Evolutionary conservation across 2,329 filamentous ascomycete species (phyloP), one percentile per base, ranked within the genome.

Genomic region (Penicillium paneum): DNA sequence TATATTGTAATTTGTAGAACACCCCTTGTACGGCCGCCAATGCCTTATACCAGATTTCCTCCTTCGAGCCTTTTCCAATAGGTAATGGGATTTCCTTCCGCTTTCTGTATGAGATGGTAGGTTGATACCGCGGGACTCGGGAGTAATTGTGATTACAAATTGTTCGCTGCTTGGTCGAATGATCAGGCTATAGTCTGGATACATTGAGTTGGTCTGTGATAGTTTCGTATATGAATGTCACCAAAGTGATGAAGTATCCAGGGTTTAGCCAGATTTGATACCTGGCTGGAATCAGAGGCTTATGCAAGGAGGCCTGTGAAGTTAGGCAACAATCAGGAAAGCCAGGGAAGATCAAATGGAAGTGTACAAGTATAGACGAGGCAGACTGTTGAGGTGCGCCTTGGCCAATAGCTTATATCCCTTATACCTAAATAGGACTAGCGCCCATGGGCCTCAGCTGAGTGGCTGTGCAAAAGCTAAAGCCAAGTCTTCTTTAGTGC

Each of bases 71-170:
- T 11, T 28, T 11, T 28, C n/a, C 21, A 15, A 26, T 15, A 35
- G 3, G 5, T 11, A 19, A 38, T 26, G 8, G 3, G 21, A 5
- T 24, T 24, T 24, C 21, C 21, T 24, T 24, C 21, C 3, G 5
- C 21, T 24, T 24, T 24, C 21, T 24, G 6, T 24, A 2, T 4
- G 6, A 24, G 21, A 24, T 24, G 2, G 21, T 24, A 5, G 86
- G 76, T 89, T 58, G 77, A 83, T 39, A 90, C 89, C 70, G 79
- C 81, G 11, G 80, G 71, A 0, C 70, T 89, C 48, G 86, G 86
- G 1, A 87, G 84, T 17, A 86, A 83, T 39, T 89, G 86, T 65
- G 74, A 76, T 17, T 83, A 83, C 62, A 88, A 86, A 69, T 75
- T 84, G 41, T 78, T 89, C 78, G 84, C 88, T 49, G 74, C 78